Evolutionary conservation across 306 rosid genomes (phyloP).

Genomic region (Lagenaria siceraria): DNA sequence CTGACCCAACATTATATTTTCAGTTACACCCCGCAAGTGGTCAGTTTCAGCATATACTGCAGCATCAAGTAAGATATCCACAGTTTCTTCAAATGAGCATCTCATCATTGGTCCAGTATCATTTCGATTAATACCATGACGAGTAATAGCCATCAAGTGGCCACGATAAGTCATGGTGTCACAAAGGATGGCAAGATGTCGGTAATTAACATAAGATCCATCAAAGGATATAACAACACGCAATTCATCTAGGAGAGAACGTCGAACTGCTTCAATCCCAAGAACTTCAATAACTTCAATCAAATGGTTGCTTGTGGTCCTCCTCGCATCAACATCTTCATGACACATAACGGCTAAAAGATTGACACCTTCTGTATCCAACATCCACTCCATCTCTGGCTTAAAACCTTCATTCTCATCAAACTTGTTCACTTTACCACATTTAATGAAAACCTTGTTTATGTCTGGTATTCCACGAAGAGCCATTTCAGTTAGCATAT

Average conservation of each 20-base stretch:
- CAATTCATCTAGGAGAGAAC: slow-evolving; percentile 74
- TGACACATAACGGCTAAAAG: slow-evolving; percentile 92
- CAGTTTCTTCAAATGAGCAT: slow-evolving; percentile 96
- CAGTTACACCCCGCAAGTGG: slow-evolving; percentile 83
- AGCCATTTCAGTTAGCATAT: slow-evolving; percentile 97
- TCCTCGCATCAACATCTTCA: slow-evolving; percentile 77
- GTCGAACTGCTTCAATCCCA: slow-evolving; percentile 96
- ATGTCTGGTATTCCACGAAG: slow-evolving; percentile 92
- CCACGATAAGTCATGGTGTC: slow-evolving; percentile 98
- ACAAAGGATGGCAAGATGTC: slow-evolving; percentile 95
- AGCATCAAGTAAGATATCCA: slow-evolving; percentile 95
- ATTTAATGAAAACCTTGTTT: slow-evolving; percentile 84
- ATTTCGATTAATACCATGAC: slow-evolving; percentile 90
- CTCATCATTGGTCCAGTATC: slow-evolving; percentile 99
- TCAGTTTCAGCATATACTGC: slow-evolving; percentile 91
- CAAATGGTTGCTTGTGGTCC: slow-evolving; percentile 94
- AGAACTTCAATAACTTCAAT: slow-evolving; percentile 97
- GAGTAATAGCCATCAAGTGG: slow-evolving; percentile 98
- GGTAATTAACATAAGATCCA: slow-evolving; percentile 91
- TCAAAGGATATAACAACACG: slow-evolving; percentile 95
- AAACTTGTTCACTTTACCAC: slow-evolving; percentile 67
- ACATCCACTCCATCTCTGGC: slow-evolving; percentile 95
- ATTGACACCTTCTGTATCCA: slow-evolving; percentile 96
- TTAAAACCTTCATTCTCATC: slow-evolving; percentile 75
- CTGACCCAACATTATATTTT: slow-evolving; percentile 94